phyloP scores from a whole-genome alignment of 108 stramenopile species.

The Pseudonitzschia pungens region DNA sequence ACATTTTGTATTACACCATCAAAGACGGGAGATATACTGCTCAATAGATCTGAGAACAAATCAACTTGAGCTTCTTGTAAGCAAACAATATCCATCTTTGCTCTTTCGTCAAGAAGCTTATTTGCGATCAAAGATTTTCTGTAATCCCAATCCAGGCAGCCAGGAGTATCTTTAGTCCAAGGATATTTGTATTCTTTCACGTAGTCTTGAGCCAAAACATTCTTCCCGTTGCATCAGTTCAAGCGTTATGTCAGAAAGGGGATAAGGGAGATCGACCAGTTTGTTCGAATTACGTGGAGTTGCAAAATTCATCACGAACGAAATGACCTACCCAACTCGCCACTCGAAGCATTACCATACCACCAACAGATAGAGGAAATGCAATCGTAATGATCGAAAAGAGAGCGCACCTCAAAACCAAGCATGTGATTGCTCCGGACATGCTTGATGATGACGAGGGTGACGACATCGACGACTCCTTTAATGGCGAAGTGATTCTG shows the following conservation, averaged over 20 bases:
- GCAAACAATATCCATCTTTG: conserved; percentile 42
- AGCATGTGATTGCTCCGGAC: neutral
- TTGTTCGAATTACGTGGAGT: neutral
- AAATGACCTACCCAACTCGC: neutral
- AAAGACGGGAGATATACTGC: conserved; percentile 12
- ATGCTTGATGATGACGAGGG: neutral
- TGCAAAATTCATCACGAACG: neutral
- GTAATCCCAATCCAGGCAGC: conserved; percentile 39
- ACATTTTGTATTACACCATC: conserved; percentile 39
- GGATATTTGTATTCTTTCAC: conserved; percentile 30
- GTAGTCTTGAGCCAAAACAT: conserved; percentile 45
- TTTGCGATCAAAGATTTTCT: conserved; percentile 32
- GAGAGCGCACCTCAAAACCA: neutral
- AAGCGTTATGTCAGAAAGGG: neutral
- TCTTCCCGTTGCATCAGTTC: conserved; percentile 26
- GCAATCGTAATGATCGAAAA: neutral
- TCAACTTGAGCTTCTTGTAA: conserved; percentile 63
- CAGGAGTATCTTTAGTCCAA: conserved; percentile 23
- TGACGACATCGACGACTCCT: neutral
- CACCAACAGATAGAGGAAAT: neutral
- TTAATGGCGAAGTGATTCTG: neutral
- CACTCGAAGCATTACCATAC: conserved; percentile 3
- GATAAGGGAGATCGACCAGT: neutral
- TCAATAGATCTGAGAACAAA: conserved; percentile 28
- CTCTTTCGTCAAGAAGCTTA: conserved; percentile 17